A percentile compares a stretch with the other conserved stretches of the same genome.
Evolutionary conservation across 2,329 filamentous ascomycete species (phyloP).

Genomic region (Cercospora nicotianae): DNA sequence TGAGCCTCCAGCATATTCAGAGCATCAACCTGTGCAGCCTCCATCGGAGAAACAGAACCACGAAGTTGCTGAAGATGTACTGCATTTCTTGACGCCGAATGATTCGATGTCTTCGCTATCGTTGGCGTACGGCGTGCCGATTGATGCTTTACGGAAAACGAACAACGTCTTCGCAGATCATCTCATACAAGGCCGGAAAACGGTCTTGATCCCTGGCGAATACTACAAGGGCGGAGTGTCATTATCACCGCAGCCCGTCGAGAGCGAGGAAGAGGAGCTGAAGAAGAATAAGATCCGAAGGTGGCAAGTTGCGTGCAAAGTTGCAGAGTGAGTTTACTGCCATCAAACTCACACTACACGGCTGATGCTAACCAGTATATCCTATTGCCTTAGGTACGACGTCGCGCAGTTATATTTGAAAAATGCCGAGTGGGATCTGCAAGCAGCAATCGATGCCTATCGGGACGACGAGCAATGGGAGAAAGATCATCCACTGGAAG

Average conservation of each 20-base stretch:
- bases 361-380: slow-evolving; percentile 44
- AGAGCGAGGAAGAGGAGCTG: slow-evolving; percentile 71
- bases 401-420: slow-evolving; percentile 74
- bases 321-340: slow-evolving; percentile 61
- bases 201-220: slow-evolving; percentile 68
- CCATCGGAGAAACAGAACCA: slow-evolving; percentile 38
- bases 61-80: slow-evolving; percentile 58
- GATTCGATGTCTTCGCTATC: slow-evolving; percentile 70
- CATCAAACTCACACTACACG: background rate
- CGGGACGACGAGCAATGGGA: slow-evolving; percentile 76
- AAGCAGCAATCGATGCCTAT: slow-evolving; percentile 63
- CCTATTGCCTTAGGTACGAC: slow-evolving; percentile 56
- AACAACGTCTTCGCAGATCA: slow-evolving; percentile 74
- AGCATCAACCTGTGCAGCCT: slow-evolving; percentile 31
- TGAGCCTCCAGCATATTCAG: slow-evolving; percentile 49
- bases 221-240: slow-evolving; percentile 67
- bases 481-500: slow-evolving; percentile 61
- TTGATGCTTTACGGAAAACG: slow-evolving; percentile 59
- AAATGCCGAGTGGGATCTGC: slow-evolving; percentile 66
- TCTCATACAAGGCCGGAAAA: slow-evolving; percentile 66
- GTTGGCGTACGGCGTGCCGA: slow-evolving; percentile 69
- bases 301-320: slow-evolving; percentile 79
- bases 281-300: slow-evolving; percentile 69
- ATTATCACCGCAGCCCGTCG: slow-evolving; percentile 68
- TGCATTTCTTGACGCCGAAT: slow-evolving; percentile 72